Percentiles rank a stretch among this genome's conserved stretches.
These are phyloP conservation scores for Phytopythium boreale DNA, from an alignment of 352 stramenopile genomes.

Conservation along the genomic window DNA sequence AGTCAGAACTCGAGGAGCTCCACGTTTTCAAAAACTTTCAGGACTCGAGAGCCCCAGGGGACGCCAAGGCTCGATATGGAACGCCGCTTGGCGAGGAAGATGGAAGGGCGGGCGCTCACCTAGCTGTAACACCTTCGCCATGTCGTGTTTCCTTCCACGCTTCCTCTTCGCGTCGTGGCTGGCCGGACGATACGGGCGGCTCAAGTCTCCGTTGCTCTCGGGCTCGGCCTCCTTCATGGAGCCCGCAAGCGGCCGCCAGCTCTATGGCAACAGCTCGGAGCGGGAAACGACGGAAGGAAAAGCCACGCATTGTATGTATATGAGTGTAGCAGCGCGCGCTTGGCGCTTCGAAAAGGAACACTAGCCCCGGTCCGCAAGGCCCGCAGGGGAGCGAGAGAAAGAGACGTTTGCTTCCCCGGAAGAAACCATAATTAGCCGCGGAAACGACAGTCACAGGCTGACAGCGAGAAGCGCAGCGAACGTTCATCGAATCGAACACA, in stretches of 20 bases:
- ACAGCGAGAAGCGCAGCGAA: not conserved
- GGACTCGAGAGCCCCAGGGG: not conserved
- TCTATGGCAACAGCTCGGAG: not conserved
- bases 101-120: not conserved
- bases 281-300: not conserved
- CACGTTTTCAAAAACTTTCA: not conserved
- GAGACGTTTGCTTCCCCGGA: slow-evolving; percentile 1
- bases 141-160: not conserved
- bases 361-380: too few relatives aligned
- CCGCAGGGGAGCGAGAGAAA: too few relatives aligned
- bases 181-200: too few relatives aligned
- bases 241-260: not conserved
- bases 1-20: not conserved
- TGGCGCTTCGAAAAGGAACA: not conserved
- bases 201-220: not conserved
- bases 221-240: not conserved
- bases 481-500: not conserved
- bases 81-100: not conserved
- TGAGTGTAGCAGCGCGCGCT: not conserved
- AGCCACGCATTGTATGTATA: not conserved
- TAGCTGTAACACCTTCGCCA: not conserved
- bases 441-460: not conserved
- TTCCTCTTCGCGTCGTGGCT: not conserved
- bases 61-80: not conserved
- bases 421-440: not conserved